Conservation (phyloP, 129 eudicot genomes). For the Artemisia tridentata region DNA sequence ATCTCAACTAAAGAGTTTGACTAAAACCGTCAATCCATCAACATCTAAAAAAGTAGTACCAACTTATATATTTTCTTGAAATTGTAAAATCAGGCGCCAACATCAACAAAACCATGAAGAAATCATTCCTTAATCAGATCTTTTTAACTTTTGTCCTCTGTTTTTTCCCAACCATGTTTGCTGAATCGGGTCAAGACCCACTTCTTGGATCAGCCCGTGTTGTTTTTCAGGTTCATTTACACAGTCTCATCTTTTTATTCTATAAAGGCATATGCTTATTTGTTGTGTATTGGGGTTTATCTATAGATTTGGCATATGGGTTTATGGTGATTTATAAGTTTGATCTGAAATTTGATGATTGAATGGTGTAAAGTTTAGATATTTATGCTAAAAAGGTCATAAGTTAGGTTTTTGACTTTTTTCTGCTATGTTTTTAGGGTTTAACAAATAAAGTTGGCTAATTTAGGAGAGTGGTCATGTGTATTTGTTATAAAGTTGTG, state of each 20-base stretch:
- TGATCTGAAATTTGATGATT: no score
- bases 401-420: neutral
- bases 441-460: neutral
- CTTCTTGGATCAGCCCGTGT: constrained; percentile 86
- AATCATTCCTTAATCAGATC: constrained; percentile 25
- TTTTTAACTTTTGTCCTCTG: constrained; percentile 5
- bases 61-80: neutral
- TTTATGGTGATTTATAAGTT: constrained; percentile 13
- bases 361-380: neutral
- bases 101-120: constrained; percentile 34
- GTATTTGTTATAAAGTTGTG: constrained; percentile 4
- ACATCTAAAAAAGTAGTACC: neutral
- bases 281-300: constrained; percentile 17
- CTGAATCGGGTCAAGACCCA: constrained; percentile 50
- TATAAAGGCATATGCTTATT: neutral
- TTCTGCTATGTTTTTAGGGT: neutral
- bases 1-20: no score
- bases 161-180: constrained; percentile 28
- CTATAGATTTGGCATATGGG: constrained; percentile 10
- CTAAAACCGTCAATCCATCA: neutral
- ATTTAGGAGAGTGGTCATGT: neutral
- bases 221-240: constrained; percentile 75
- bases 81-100: constrained; percentile 17
- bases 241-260: neutral
- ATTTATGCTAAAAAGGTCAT: neutral